These are phyloP conservation scores for Cryptococcus sp. DNA, from an alignment of 1,284 basidiomycete species.

Conservation along the genomic window DNA sequence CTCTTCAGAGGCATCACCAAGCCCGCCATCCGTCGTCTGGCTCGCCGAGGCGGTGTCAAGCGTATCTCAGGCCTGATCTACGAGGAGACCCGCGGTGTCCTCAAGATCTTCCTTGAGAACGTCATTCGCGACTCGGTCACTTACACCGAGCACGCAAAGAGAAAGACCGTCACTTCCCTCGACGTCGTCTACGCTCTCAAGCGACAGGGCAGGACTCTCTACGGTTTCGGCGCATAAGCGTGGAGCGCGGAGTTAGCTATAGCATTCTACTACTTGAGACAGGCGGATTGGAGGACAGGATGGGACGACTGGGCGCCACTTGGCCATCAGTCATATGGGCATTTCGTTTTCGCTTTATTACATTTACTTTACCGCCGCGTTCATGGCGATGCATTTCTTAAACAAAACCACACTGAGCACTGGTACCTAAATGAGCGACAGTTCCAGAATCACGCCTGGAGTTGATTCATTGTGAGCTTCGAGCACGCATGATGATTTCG, in stretches of 20 bases:
- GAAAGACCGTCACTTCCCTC: conserved; percentile 81
- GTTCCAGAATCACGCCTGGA: too few relatives aligned
- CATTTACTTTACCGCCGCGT: conserved; percentile 9
- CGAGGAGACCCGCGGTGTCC: conserved; percentile 80
- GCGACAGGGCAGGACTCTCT: conserved; percentile 80
- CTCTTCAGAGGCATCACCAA: conserved; percentile 67
- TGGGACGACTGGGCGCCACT: too few relatives aligned
- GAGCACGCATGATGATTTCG: too few relatives aligned
- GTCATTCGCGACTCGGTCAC: conserved; percentile 82
- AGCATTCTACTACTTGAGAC: background rate
- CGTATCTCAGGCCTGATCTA: conserved; percentile 87
- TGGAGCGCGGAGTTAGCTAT: conserved; percentile 16
- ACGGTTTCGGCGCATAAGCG: conserved; percentile 70
- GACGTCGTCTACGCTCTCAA: conserved; percentile 84
- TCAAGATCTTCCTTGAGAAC: conserved; percentile 66
- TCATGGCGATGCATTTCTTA: conserved; percentile 14
- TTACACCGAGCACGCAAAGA: conserved; percentile 90
- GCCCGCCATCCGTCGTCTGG: conserved; percentile 87
- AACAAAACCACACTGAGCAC: background rate
- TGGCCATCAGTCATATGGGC: too few relatives aligned
- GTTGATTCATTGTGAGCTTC: too few relatives aligned
- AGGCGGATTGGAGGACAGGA: background rate
- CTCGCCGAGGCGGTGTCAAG: conserved; percentile 91
- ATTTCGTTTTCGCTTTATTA: background rate
- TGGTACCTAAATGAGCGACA: too few relatives aligned